phyloP scores from a whole-genome alignment of 805 yeast genomes.

The Scheffersomyces stipitis region DNA sequence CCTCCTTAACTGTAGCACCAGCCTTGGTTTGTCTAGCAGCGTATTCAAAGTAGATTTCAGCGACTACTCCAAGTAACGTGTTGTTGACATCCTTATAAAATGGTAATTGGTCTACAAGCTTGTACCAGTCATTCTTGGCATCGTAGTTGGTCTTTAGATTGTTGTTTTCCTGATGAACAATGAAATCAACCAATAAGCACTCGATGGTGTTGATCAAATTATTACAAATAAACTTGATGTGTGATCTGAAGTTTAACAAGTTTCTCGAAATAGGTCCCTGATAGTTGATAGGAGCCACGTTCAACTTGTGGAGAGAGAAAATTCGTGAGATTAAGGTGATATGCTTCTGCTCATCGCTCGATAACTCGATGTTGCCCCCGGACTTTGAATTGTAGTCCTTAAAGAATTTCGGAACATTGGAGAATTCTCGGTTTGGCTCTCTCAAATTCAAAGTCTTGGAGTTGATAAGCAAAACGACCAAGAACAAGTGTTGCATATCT shows the following conservation, averaged over 20 bases:
- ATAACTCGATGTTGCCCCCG: conserved; percentile 20
- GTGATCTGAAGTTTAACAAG: conserved; percentile 65
- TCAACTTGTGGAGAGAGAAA: conserved; percentile 34
- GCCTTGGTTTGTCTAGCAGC: conserved; percentile 28
- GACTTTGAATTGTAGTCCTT: conserved; percentile 17
- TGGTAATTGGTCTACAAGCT: conserved; percentile 57
- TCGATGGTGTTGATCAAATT: conserved; percentile 57
- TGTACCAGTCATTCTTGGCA: conserved; percentile 56
- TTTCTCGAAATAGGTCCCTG: conserved; percentile 71
- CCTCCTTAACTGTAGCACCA: conserved; percentile 22
- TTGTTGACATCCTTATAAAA: conserved; percentile 57
- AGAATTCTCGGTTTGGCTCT: conserved; percentile 33
- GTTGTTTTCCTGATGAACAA: conserved; percentile 47
- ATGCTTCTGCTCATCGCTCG: conserved; percentile 38
- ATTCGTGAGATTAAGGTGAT: conserved; percentile 37
- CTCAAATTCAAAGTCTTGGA: conserved; percentile 39
- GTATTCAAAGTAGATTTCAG: conserved; percentile 52
- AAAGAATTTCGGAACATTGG: conserved; percentile 32
- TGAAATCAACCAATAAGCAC: conserved; percentile 47
- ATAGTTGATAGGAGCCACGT: conserved; percentile 44
- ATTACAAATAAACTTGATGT: conserved; percentile 51
- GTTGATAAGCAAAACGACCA: conserved; percentile 46
- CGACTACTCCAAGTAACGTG: conserved; percentile 61
- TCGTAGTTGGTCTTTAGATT: conserved; percentile 45
- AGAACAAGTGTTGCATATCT: conserved; percentile 41